A percentile compares a stretch with the other conserved stretches of the same genome.
These are phyloP conservation scores for Suillus placidus DNA, from an alignment of 768 basidiomycete species.

Conservation along the genomic window DNA sequence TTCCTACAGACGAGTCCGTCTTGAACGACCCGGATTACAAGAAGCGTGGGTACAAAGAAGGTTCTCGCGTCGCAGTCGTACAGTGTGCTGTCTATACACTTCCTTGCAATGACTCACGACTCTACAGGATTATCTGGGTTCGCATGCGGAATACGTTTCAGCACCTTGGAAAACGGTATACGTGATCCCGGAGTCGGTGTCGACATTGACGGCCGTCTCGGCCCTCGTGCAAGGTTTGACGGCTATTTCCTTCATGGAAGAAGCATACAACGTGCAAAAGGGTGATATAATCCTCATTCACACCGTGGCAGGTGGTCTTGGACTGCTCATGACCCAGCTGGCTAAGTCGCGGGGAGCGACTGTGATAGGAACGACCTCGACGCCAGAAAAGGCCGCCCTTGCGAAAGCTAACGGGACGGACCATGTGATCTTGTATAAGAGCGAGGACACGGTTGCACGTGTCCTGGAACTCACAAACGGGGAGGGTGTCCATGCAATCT, in stretches of 20 bases:
- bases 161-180: constrained; percentile 63
- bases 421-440: constrained; percentile 82
- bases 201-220: constrained; percentile 67
- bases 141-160: constrained; percentile 74
- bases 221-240: constrained; percentile 78
- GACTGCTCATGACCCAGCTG: constrained; percentile 66
- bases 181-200: constrained; percentile 65
- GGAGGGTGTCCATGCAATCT: constrained; percentile 82
- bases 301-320: constrained; percentile 91
- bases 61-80: constrained; percentile 75
- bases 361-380: constrained; percentile 93
- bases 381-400: constrained; percentile 76
- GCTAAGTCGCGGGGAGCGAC: constrained; percentile 76
- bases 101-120: not conserved
- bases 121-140: constrained; percentile 46
- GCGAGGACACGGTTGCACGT: constrained; percentile 72
- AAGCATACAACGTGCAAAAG: constrained; percentile 82
- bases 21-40: constrained; percentile 65
- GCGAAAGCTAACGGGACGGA: constrained; percentile 82
- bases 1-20: constrained; percentile 69
- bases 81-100: constrained; percentile 23
- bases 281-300: constrained; percentile 84
- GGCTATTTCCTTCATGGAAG: constrained; percentile 73
- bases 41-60: constrained; percentile 63
- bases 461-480: constrained; percentile 78